Base-by-base conservation (phyloP, 768 basidiomycete genomes). In the Podaxis rugospora region DNA sequence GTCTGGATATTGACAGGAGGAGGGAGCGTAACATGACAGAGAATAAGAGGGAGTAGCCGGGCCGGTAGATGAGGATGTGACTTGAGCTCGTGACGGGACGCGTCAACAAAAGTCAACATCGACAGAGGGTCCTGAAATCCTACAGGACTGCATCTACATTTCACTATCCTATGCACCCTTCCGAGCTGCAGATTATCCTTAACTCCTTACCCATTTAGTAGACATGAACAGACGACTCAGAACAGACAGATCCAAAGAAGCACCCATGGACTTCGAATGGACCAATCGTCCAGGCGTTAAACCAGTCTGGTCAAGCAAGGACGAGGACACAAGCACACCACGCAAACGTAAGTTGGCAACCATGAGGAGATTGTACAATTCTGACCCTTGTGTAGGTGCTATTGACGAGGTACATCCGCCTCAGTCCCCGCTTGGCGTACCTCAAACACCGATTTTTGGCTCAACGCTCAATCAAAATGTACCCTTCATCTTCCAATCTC, bases 231-330 rank as follows among this genome's bases (percentile, higher is more conserved):
- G 62, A 57, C 61, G 60, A 32, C 56, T 61, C 47, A 66, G 68
- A 55, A 56, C 67, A 55, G 71, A 75, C 57, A 81, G 88, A 66
- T 89, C 88, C 11, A 90, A 78, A 52, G 92, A 93, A 69, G 89
- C 88, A 2, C 92, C 92, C 3, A 94, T 94, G 92, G 92, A 94
- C 72, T 94, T 86, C 72, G 85, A 93, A 70, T 93, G 87, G 77
- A 93, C 91, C 7, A 84, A 86, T 65, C 81, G 90, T 25, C 80
- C 83, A 57, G 70, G 72, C 39, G 73, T 78, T 59, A 83, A 77
- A 68, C 84, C 87, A 1, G 83, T 79, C 2, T 90, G 89, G 89
- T 82, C 80, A 35, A 62, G 66, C 16, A 60, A 68, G 23, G 58
- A 63, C 21, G 80, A 83, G 25, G 80, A 83, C 52, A 68, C 77